Base-by-base conservation (phyloP, 495 filamentous ascomycete genomes). In the Hypoxylon cercidicola region DNA sequence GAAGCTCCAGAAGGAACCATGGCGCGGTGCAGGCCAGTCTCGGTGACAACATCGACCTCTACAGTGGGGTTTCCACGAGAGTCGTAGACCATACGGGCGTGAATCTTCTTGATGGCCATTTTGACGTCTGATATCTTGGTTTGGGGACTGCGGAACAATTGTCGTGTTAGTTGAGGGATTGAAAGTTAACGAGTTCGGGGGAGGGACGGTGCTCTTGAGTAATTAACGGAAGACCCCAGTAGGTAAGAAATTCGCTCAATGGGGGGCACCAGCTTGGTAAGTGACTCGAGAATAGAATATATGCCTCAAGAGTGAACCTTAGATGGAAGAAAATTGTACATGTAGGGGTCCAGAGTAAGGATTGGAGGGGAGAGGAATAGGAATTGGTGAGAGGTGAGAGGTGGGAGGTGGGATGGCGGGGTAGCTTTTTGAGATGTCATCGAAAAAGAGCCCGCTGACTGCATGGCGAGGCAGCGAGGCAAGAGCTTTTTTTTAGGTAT, bases 81-180 rank as follows among this genome's bases (percentile, higher is more conserved):
- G 88, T 99, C 96, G 86, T 99, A 99, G 83, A 99, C 93, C 68
- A 88, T 92, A 74, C 96, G 94, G 75, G 95, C 96, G 88, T 98
- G 93, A 79, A 99, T 91, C 87, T 97, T 97, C 77, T 90, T 87
- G 85, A 99, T 98, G 74, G 89, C 83, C 96, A 98, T 99, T 59
- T 71, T 92, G 78, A 68, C 6, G 51, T 51, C 54, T 59, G 57
- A 40, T 32, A 50, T 46, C 7, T 40, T 57, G 51, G 32, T 54
- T 55, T 58, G 25, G 16, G 47, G 41, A 35, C 60, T 69, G 30
- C 37, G 55, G 21, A 15, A 55, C 53, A 59, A 39, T 19, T 32
- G 50, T 55, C 35, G 49, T 8, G 65, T 68, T 55, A 68, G 60
- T 41, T 43, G 50, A 51, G 25, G 35, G 56, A 51, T 11, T 12